Evolutionary conservation across 1,284 basidiomycete species (phyloP), one percentile per base, ranked within the genome.

Genomic region (Earliella scabrosa): DNA sequence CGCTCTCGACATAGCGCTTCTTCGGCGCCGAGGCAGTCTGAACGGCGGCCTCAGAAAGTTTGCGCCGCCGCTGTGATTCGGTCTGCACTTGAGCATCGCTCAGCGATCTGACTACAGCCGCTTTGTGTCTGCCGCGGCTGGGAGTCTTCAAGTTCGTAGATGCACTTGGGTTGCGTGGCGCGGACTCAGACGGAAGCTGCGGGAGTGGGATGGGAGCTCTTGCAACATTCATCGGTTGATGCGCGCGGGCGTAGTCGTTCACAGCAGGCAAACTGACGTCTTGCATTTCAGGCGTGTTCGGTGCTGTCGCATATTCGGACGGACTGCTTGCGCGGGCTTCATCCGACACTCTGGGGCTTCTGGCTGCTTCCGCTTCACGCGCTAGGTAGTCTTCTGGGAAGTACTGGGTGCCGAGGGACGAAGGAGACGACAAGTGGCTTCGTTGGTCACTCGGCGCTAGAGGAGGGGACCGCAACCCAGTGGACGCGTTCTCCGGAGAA

Each of bases 401-500:
- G 39, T 56, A 56, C 24, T 32, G 50, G 3, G 60, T 56, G 24
- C 32, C 40, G 26, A 50, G 27, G 21, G 56, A 50, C 26, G 57
- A 56, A 13, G 60, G 60, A 16, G 41, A 49, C 18, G 60, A 61
- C 4, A 61, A 21, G 34, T 59, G 54, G 36, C 47, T 54, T 38
- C 53, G 36, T n/a, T 45, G 11, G 45, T 61, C 56, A 31, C 56
- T 54, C 18, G 56, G 43, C 31, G 58, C 36, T n/a, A 63, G 49
- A 21, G 59, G 45, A 35, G 54, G 48, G 14, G 51, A 27, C 23
- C 41, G 38, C 38, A 48, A 2, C 24, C 46, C 20, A 2, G 51
- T 49, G 13, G 52, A 45, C 35, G 29, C 23, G 40, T 44, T 43
- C 16, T 13, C 27, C n/a, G 39, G 52, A 11, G 40, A 45, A 10